Conservation (phyloP, 1,284 basidiomycete genomes). For the Papiliotrema terrestris region DNA sequence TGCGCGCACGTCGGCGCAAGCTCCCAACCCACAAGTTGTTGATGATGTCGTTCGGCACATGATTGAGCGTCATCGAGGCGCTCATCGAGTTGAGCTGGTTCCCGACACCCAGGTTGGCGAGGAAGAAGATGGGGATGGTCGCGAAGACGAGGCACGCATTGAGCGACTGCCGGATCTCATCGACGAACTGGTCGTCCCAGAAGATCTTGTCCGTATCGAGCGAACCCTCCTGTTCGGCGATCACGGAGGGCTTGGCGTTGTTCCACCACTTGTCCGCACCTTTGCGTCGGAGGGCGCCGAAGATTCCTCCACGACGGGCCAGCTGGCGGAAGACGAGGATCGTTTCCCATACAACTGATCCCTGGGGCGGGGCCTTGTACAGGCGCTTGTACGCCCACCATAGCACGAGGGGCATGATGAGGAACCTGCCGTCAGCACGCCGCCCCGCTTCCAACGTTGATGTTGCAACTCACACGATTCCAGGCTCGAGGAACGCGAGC, state of each 20-base stretch:
- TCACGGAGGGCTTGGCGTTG: slow-evolving; percentile 15
- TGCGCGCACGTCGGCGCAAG: too few species aligned
- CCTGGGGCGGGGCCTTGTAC: slow-evolving; percentile 46
- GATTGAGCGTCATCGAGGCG: slow-evolving; percentile 47
- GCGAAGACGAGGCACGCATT: slow-evolving; percentile 50
- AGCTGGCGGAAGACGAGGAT: slow-evolving; percentile 24
- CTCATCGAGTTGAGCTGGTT: slow-evolving; percentile 20
- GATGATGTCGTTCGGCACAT: slow-evolving; percentile 52
- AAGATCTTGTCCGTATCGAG: slow-evolving; percentile 33
- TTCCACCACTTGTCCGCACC: slow-evolving; percentile 48
- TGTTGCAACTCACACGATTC: slow-evolving; percentile 1
- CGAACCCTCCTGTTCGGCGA: slow-evolving; percentile 20
- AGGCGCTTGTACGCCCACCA: slow-evolving; percentile 41
- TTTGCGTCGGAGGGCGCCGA: slow-evolving; percentile 10
- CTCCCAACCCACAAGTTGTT: slow-evolving; percentile 47
- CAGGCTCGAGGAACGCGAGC: slow-evolving; percentile 46
- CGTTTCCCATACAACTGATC: slow-evolving; percentile 47
- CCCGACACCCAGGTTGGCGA: slow-evolving; percentile 21
- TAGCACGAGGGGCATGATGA: slow-evolving; percentile 49
- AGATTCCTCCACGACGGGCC: slow-evolving; percentile 24
- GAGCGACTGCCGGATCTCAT: slow-evolving; percentile 47
- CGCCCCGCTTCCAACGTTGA: not conserved
- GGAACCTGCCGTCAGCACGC: slow-evolving; percentile 36
- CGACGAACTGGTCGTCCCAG: slow-evolving; percentile 51
- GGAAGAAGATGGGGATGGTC: slow-evolving; percentile 20